Percentiles rank a stretch among this genome's conserved stretches.
These are phyloP conservation scores for Vitis rupestris DNA, from an alignment of 164 flowering plant species.

Conservation along the genomic window DNA sequence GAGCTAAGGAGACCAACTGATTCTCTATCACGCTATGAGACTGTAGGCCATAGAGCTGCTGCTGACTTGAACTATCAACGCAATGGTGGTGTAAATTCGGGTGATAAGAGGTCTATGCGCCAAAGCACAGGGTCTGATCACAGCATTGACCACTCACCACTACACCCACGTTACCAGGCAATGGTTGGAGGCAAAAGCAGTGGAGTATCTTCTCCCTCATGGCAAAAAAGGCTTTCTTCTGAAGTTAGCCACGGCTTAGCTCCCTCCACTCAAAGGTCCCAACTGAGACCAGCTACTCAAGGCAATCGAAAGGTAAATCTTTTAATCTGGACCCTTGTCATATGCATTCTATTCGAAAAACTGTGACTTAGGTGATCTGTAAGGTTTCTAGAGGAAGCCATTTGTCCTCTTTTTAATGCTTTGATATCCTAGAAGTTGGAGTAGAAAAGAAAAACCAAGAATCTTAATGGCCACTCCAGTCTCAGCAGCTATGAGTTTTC, in stretches of 20 bases:
- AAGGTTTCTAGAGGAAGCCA: neutral
- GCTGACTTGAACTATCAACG: slow-evolving; percentile 10
- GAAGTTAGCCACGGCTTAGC: slow-evolving; percentile 41
- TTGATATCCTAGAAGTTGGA: too few relatives aligned
- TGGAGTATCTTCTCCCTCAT: slow-evolving; percentile 39
- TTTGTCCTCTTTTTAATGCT: neutral
- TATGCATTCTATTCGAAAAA: neutral
- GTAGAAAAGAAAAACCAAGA: neutral
- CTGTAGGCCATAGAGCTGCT: slow-evolving; percentile 1
- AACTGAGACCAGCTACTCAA: slow-evolving; percentile 29
- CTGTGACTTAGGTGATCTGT: neutral
- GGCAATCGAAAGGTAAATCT: slow-evolving; percentile 45
- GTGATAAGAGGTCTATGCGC: slow-evolving; percentile 26
- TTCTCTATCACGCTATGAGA: slow-evolving; percentile 12
- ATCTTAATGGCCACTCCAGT: too few relatives aligned
- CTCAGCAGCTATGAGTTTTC: too few relatives aligned
- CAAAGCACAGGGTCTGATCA: slow-evolving; percentile 34
- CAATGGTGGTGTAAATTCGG: slow-evolving; percentile 16
- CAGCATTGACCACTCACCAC: slow-evolving; percentile 45
- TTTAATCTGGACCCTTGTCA: neutral
- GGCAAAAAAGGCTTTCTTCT: slow-evolving; percentile 42
- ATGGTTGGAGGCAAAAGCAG: slow-evolving; percentile 30
- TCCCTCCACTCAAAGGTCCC: slow-evolving; percentile 48
- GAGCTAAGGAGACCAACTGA: slow-evolving; percentile 12
- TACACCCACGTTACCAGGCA: slow-evolving; percentile 35